Evolutionary conservation across 306 rosid species (phyloP).

Genomic region (Corylus heterophylla): DNA sequence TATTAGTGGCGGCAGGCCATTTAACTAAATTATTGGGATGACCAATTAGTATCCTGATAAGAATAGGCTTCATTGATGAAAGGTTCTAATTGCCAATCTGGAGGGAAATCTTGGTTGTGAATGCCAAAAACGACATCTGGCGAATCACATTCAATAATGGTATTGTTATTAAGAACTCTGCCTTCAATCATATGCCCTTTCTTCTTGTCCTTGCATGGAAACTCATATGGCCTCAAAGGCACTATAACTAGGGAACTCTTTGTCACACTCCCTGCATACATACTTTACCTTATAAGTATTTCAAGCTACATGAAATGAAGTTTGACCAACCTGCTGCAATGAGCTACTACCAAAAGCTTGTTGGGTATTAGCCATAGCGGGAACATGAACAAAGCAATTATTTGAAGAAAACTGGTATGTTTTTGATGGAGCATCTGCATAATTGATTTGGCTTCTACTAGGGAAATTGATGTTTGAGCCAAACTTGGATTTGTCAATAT

Average conservation of each 20-base stretch:
- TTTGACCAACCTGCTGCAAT: neutral
- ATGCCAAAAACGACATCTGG: too few relatives aligned
- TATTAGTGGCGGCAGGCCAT: too few relatives aligned
- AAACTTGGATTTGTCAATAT: neutral
- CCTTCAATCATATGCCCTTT: neutral
- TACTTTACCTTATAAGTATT: neutral
- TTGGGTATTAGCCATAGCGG: neutral
- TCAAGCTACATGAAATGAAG: neutral
- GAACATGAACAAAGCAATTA: neutral
- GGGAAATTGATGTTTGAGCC: too few relatives aligned
- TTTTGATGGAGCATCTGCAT: neutral
- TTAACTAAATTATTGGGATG: too few relatives aligned
- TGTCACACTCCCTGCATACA: neutral
- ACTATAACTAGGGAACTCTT: neutral
- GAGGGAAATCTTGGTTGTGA: too few relatives aligned
- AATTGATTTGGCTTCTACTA: neutral
- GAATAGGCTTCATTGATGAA: too few relatives aligned
- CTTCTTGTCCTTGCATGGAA: conserved; percentile 5
- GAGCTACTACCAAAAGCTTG: neutral
- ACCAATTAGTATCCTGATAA: too few relatives aligned
- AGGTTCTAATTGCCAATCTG: too few relatives aligned
- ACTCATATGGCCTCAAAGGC: conserved; percentile 2
- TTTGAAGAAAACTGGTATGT: neutral
- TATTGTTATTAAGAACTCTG: too few relatives aligned
- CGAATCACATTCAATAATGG: too few relatives aligned